A percentile compares a stretch with the other conserved stretches of the same genome.
phyloP scores from a whole-genome alignment of 2,329 filamentous ascomycete species.

The Chaetomiaceae sp. region DNA sequence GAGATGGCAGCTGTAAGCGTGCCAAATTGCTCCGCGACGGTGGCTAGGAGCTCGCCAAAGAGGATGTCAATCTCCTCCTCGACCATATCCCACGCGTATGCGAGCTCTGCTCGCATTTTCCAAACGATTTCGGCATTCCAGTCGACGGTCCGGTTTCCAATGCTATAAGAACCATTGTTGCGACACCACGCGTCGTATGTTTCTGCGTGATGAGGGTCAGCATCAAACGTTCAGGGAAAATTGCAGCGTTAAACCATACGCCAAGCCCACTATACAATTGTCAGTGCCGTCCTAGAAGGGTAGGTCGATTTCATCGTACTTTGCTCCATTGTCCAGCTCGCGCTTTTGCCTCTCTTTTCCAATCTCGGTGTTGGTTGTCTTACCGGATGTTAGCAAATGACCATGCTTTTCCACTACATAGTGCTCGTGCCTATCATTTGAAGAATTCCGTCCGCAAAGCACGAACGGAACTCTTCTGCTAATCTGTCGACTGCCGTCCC shows the following conservation, averaged over 20 bases:
- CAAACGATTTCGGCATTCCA: background rate
- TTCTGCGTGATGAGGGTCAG: background rate
- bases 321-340: background rate
- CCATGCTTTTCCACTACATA: background rate
- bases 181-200: background rate
- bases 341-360: background rate
- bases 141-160: background rate
- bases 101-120: background rate
- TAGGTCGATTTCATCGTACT: too few relatives aligned
- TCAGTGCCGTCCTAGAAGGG: too few relatives aligned
- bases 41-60: background rate
- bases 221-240: background rate
- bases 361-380: background rate
- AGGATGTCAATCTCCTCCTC: background rate
- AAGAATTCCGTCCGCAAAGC: background rate
- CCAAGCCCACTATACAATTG: background rate
- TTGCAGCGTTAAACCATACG: background rate
- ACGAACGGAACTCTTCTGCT: background rate
- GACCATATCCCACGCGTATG: background rate
- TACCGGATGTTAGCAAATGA: background rate
- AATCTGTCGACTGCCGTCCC: background rate
- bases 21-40: background rate
- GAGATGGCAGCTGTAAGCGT: background rate
- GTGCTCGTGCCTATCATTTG: background rate
- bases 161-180: background rate